Base-by-base conservation (phyloP, 2,329 filamentous ascomycete species). In the Verticillium nonalfalfae region DNA sequence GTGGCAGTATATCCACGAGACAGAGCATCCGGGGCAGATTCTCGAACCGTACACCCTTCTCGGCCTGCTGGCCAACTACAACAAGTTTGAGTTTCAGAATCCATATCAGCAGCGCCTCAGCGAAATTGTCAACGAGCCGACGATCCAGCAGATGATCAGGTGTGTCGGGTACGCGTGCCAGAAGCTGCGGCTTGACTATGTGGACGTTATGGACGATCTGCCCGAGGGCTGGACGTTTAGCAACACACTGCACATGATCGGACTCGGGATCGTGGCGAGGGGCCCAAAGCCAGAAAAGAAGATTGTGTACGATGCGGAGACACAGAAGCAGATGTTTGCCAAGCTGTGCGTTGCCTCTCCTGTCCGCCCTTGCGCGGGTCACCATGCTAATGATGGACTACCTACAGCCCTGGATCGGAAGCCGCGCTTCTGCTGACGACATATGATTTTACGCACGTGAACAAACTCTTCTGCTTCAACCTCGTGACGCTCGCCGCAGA, bases 51-150 rank as follows among this genome's bases (percentile, higher is more conserved):
- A 97, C 67, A 85, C 89, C 14, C 83, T 98, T 10, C 81, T 97
- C 21, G 94, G 94, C 13, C 81, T 98, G 4, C 80, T 99, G 59
- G 90, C 91, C 66, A 99, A 98, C 76, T 98, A 98, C 82, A 98
- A 99, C 83, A 99, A 98, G 74, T 99, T 99, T 71, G 95, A 99
- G 75, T 94, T 96, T 61, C 93, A 97, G 72, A 99, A 99, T 68
- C 94, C 94, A 0, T 99, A 99, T 69, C 90, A 95, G 69, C 79
- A 96, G 65, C 90, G 94, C 34, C 83, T 99, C 15, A 93, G 94
- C 68, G 93, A 98, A 73, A 98, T 98, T 74, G 92, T 97, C 69
- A 97, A 99, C 71, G 93, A 98, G 71, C 79, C 83, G 0, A 89
- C 90, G 2, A 97, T 98, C 68, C 85, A 89, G 63, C 91, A 91